These are phyloP conservation scores for Coemansia sp. DNA, from an alignment of 192 early-diverging fungal species.

Conservation along the genomic window DNA sequence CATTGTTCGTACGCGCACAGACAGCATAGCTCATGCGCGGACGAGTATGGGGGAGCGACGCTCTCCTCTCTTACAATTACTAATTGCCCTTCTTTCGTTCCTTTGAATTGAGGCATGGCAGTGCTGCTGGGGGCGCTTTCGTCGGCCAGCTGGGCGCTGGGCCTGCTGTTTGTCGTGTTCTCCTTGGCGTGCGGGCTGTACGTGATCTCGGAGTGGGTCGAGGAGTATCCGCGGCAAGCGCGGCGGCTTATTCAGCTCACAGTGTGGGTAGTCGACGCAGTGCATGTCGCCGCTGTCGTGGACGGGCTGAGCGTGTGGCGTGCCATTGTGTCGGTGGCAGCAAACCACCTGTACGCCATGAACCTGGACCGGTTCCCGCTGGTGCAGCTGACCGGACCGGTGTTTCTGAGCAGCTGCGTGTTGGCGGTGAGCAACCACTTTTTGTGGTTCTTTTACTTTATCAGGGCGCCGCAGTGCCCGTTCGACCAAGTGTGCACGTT, in stretches of 20 bases:
- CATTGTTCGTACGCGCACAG: too few species aligned
- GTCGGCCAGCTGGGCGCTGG: slow-evolving; percentile 13
- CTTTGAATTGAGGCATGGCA: slow-evolving; percentile 5
- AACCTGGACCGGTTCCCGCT: slow-evolving; percentile 79
- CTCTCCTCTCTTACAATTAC: too few species aligned
- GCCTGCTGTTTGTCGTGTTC: slow-evolving; percentile 24
- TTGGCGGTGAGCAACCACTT: slow-evolving; percentile 87
- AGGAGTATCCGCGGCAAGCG: slow-evolving; percentile 37
- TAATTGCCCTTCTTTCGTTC: not conserved
- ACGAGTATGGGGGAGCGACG: too few species aligned
- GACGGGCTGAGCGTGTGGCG: slow-evolving; percentile 74
- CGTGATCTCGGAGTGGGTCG: slow-evolving; percentile 43
- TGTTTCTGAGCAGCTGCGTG: slow-evolving; percentile 75
- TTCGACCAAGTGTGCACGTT: slow-evolving; percentile 83
- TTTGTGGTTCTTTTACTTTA: slow-evolving; percentile 92
- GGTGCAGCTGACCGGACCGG: slow-evolving; percentile 65
- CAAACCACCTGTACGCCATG: slow-evolving; percentile 74
- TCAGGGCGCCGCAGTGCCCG: slow-evolving; percentile 54
- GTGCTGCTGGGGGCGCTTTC: slow-evolving; percentile 21
- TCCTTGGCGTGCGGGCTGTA: slow-evolving; percentile 43
- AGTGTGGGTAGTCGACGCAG: slow-evolving; percentile 53
- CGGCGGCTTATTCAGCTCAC: slow-evolving; percentile 19
- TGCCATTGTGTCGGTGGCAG: slow-evolving; percentile 61
- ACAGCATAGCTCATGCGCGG: too few species aligned
- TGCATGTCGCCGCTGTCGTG: slow-evolving; percentile 70